These are phyloP conservation scores for Picea sitchensis DNA, from an alignment of 75 land plant species.

Conservation along the genomic window DNA sequence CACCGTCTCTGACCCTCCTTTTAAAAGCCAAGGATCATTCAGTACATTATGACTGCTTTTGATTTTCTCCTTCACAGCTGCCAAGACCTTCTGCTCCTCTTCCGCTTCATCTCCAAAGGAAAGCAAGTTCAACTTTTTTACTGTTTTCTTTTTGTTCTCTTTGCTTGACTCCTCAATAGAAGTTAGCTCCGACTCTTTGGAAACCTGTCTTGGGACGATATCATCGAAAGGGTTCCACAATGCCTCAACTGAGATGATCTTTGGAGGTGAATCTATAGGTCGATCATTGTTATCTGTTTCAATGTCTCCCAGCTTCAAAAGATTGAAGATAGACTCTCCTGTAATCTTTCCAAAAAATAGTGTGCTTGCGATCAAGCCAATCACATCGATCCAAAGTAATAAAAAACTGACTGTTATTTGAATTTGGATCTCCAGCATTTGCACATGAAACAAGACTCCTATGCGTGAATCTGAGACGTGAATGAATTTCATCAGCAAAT, in stretches of 20 bases:
- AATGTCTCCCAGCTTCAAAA: no score
- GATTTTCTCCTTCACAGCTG: slow-evolving; percentile 59
- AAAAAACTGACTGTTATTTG: slow-evolving; percentile 93
- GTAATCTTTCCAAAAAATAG: slow-evolving; percentile 97
- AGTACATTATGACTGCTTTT: slow-evolving; percentile 98
- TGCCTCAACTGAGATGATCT: slow-evolving; percentile 8
- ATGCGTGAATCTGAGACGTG: no score
- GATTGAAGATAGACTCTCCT: slow-evolving; percentile 87
- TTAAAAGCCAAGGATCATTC: slow-evolving; percentile 90
- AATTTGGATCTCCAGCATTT: slow-evolving; percentile 10
- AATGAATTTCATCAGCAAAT: no score
- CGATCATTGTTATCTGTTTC: no score
- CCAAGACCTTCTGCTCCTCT: slow-evolving; percentile 79
- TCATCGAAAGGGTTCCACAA: slow-evolving; percentile 99
- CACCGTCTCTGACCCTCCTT: slow-evolving; percentile 36
- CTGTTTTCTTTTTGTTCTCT: slow-evolving; percentile 49
- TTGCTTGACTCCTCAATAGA: slow-evolving; percentile 20
- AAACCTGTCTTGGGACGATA: slow-evolving; percentile 55
- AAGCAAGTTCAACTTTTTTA: slow-evolving; percentile 79
- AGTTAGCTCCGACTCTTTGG: slow-evolving; percentile 15
- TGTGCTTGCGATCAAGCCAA: slow-evolving; percentile 87
- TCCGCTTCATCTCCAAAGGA: slow-evolving; percentile 99
- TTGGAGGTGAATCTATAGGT: no score
- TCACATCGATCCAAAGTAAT: slow-evolving; percentile 87
- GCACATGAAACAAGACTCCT: no score